Evolutionary conservation across 192 early-diverging fungal genomes (phyloP).

Genomic region (Linnemannia schmuckeri): DNA sequence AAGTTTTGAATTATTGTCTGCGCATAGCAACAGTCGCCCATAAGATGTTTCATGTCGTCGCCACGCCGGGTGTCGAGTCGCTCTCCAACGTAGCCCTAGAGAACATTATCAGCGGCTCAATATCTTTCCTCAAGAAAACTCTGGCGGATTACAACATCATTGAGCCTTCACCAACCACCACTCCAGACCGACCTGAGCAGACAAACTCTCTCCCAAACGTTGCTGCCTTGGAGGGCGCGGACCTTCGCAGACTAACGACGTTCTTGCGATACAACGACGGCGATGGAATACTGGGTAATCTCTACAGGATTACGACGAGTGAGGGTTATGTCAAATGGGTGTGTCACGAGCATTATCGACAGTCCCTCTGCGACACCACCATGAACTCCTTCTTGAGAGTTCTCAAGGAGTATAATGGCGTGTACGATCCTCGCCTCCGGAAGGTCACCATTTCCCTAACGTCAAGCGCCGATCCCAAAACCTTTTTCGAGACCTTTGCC

Average conservation of each 20-base stretch:
- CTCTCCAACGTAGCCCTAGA: neutral
- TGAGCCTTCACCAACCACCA: too few relatives aligned
- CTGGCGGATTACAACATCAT: too few relatives aligned
- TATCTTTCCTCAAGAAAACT: neutral
- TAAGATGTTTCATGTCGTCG: neutral
- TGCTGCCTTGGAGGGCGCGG: slow-evolving; percentile 25
- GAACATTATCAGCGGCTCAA: neutral
- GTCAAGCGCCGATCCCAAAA: neutral
- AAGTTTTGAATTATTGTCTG: neutral
- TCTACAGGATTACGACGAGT: slow-evolving; percentile 23
- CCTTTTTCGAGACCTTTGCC: slow-evolving; percentile 2
- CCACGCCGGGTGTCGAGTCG: neutral
- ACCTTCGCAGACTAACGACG: slow-evolving; percentile 9
- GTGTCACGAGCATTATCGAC: slow-evolving; percentile 31
- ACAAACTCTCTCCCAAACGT: neutral
- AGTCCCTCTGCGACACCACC: slow-evolving; percentile 1
- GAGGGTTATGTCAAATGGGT: slow-evolving; percentile 41
- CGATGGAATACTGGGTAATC: slow-evolving; percentile 28
- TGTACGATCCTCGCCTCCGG: slow-evolving; percentile 8
- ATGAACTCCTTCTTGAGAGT: slow-evolving; percentile 3
- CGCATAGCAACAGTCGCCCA: neutral
- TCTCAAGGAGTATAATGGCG: neutral
- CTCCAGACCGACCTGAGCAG: too few relatives aligned
- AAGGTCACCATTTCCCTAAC: slow-evolving; percentile 10
- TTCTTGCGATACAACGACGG: slow-evolving; percentile 25